Evolutionary conservation across 257 asterid species (phyloP), one percentile per base, ranked within the genome.

Genomic region (Nicotiana noctiflora): DNA sequence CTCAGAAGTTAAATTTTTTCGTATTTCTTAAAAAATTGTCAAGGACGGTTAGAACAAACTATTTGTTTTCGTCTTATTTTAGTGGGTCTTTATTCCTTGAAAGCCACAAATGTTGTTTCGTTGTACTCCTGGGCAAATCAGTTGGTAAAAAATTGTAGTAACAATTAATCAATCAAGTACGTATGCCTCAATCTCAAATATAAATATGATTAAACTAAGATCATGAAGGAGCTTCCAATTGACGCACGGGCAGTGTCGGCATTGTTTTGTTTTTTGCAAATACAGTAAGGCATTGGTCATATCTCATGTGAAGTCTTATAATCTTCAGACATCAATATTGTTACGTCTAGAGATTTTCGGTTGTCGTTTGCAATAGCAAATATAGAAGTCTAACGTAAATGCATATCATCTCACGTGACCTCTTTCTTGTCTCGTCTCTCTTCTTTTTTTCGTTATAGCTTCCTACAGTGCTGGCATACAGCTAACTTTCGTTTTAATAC

Each of bases 161-260:
- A n/a, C n/a, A n/a, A n/a, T n/a, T n/a, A 40, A 40, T 40, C 11
- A 40, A 40, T 40, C 49, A 40, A 40, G 8, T 40, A 40, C 49
- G 49, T 40, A 40, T 40, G 49, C 49, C 3, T 40, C 12, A 40
- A 8, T 40, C 49, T 40, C 12, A 40, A 51, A 51, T 51, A 51
- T 51, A 51, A 62, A 62, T 62, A 25, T 61, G 8, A 61, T 17
- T 23, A 61, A 59, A 67, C 19, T 70, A 70, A 70, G 57, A 40
- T n/a, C n/a, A n/a, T 14, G 8, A n/a, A 53, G 51, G 0, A 49
- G 78, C 78, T 74, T 74, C 78, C 25, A 17, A 49, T 23, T 74
- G 78, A 74, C 49, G 61, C 61, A 49, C 61, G 61, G 29, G n/a
- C 40, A 74, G 40, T 23, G 61, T 74, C 78, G 78, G 78, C 61